Conservation (phyloP, 2,329 filamentous ascomycete genomes). For the Dactylellina drechsleri region DNA sequence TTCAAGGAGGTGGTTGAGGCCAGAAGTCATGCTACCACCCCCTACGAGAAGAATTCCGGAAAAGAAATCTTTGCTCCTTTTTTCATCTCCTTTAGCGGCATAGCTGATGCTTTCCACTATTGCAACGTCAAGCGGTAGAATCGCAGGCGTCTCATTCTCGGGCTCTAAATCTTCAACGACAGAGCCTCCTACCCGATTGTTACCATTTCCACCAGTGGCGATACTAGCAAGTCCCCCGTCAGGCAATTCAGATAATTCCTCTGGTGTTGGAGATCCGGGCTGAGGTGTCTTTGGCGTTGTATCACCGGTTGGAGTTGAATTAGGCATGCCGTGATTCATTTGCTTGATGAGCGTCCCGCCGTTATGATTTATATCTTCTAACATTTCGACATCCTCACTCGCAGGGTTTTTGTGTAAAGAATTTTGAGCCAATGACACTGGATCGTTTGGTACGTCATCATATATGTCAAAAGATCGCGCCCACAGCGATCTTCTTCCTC, state of each 20-base stretch:
- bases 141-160: slow-evolving; percentile 78
- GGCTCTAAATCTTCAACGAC: slow-evolving; percentile 56
- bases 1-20: slow-evolving; percentile 84
- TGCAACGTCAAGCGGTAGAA: slow-evolving; percentile 85
- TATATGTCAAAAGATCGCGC: slow-evolving; percentile 93
- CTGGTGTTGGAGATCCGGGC: slow-evolving; percentile 86
- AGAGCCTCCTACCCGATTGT: slow-evolving; percentile 54
- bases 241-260: slow-evolving; percentile 72
- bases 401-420: slow-evolving; percentile 68
- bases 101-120: slow-evolving; percentile 90
- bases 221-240: slow-evolving; percentile 69
- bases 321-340: slow-evolving; percentile 21
- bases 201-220: slow-evolving; percentile 59
- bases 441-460: slow-evolving; percentile 91
- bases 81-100: slow-evolving; percentile 87
- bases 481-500: slow-evolving; percentile 80
- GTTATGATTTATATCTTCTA: slow-evolving; percentile 54
- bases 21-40: slow-evolving; percentile 81
- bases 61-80: slow-evolving; percentile 89
- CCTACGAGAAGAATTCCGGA: slow-evolving; percentile 91
- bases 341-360: slow-evolving; percentile 62
- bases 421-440: slow-evolving; percentile 82
- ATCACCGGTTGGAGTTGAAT: slow-evolving; percentile 63
- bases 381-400: slow-evolving; percentile 56
- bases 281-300: slow-evolving; percentile 85